Evolutionary conservation across 2,329 filamentous ascomycete species (phyloP).

Genomic region (Botrytis tulipae): DNA sequence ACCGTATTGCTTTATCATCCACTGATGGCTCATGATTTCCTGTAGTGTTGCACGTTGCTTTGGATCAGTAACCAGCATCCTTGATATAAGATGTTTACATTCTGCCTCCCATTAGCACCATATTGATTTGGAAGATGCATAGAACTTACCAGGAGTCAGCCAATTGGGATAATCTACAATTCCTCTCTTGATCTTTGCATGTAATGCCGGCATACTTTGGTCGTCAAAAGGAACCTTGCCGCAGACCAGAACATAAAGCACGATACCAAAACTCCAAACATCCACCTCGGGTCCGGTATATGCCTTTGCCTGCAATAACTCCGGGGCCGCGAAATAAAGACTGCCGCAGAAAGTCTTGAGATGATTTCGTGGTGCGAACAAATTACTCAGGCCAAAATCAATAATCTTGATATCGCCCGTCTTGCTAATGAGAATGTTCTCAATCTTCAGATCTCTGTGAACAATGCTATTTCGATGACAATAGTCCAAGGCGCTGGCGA

Average conservation of each 20-base stretch:
- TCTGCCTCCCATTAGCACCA: constrained; percentile 53
- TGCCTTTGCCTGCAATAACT: constrained; percentile 86
- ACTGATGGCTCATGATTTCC: constrained; percentile 92
- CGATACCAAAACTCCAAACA: constrained; percentile 98
- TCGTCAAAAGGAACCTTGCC: constrained; percentile 99
- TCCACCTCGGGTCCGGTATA: constrained; percentile 97
- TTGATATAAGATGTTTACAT: constrained; percentile 86
- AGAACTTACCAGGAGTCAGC: constrained; percentile 74
- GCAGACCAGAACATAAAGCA: constrained; percentile 93
- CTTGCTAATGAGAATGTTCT: constrained; percentile 99
- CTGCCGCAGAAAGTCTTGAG: constrained; percentile 97
- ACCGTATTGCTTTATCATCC: constrained; percentile 91
- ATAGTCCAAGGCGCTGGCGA: constrained; percentile 94
- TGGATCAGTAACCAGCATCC: constrained; percentile 95
- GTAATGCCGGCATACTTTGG: constrained; percentile 96
- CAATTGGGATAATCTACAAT: constrained; percentile 93
- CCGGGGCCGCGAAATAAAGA: constrained; percentile 94
- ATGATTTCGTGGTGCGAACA: constrained; percentile 81
- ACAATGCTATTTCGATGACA: constrained; percentile 98
- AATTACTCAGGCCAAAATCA: constrained; percentile 94
- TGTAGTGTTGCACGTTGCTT: constrained; percentile 79
- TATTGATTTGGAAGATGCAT: neutral
- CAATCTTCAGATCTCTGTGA: constrained; percentile 95
- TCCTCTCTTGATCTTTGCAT: constrained; percentile 98
- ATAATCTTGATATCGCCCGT: constrained; percentile 99